phyloP scores from a whole-genome alignment of 1,284 basidiomycete species.

The Leccinum pseudoinsigne region DNA sequence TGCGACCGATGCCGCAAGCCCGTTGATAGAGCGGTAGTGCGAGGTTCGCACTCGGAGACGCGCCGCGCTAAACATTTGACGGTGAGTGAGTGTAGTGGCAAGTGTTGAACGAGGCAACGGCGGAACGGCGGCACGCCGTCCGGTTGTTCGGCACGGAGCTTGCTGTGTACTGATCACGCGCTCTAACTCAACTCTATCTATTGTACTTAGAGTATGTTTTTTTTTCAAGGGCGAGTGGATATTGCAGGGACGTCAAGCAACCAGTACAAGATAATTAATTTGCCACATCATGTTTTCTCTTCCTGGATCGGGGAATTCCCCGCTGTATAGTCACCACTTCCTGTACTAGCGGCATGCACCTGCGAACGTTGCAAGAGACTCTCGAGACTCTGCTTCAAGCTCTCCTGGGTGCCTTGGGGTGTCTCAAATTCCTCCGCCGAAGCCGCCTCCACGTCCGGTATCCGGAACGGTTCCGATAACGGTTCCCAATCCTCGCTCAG shows the following conservation, averaged over 20 bases:
- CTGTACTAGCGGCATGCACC: neutral
- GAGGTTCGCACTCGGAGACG: slow-evolving; percentile 10
- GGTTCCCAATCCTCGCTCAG: slow-evolving; percentile 26
- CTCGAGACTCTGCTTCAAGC: slow-evolving; percentile 29
- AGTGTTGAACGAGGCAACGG: neutral
- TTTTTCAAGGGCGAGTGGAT: neutral
- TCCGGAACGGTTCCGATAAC: slow-evolving; percentile 17
- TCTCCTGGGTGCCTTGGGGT: slow-evolving; percentile 11
- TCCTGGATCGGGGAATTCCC: neutral
- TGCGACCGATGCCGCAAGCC: slow-evolving; percentile 8
- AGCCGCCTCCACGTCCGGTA: neutral
- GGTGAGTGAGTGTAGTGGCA: neutral
- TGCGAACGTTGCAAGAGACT: slow-evolving; percentile 19
- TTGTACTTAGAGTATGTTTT: neutral
- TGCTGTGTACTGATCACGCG: neutral
- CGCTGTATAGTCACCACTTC: neutral
- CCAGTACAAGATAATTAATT: slow-evolving; percentile 5
- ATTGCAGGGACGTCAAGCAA: slow-evolving; percentile 1
- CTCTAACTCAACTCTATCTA: neutral
- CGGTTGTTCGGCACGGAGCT: slow-evolving; percentile 20
- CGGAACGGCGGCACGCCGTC: neutral
- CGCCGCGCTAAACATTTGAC: slow-evolving; percentile 2
- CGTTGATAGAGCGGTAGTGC: slow-evolving; percentile 10
- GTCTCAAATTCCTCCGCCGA: slow-evolving; percentile 7
- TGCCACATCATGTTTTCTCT: neutral